Conservation (phyloP, 1,139 yeast genomes). For the Geotrichum phurueaensis region DNA sequence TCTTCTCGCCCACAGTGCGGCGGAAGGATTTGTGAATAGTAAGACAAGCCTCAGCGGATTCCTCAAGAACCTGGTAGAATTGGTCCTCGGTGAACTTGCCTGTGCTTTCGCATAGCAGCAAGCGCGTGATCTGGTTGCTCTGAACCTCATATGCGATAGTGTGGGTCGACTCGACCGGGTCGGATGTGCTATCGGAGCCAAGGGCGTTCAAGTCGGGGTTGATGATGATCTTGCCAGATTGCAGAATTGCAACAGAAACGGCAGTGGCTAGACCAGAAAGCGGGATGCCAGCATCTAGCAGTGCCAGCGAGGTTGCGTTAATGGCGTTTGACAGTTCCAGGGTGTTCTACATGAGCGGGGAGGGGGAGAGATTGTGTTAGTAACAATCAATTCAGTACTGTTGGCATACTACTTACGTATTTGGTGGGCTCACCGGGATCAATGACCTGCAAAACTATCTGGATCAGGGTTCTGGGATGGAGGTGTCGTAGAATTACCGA, state of each 20-base stretch:
- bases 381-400: neutral
- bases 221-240: slow-evolving; percentile 36
- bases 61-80: slow-evolving; percentile 39
- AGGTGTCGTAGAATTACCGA: slow-evolving; percentile 57
- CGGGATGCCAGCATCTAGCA: slow-evolving; percentile 74
- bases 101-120: slow-evolving; percentile 62
- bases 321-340: slow-evolving; percentile 65
- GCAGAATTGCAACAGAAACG: slow-evolving; percentile 41
- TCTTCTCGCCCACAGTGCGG: slow-evolving; percentile 43
- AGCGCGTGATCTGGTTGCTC: slow-evolving; percentile 46
- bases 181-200: slow-evolving; percentile 13
- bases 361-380: neutral
- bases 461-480: slow-evolving; percentile 81
- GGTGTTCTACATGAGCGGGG: slow-evolving; percentile 18
- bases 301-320: slow-evolving; percentile 66
- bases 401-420: slow-evolving; percentile 13
- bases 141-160: slow-evolving; percentile 57
- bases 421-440: slow-evolving; percentile 48
- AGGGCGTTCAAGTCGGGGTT: slow-evolving; percentile 38
- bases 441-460: slow-evolving; percentile 76
- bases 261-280: slow-evolving; percentile 58
- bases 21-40: slow-evolving; percentile 44
- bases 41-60: slow-evolving; percentile 45
- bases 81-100: slow-evolving; percentile 62
- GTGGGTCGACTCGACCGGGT: slow-evolving; percentile 47